phyloP scores from a whole-genome alignment of 352 stramenopile genomes.

The Globisporangium takayamanum region DNA sequence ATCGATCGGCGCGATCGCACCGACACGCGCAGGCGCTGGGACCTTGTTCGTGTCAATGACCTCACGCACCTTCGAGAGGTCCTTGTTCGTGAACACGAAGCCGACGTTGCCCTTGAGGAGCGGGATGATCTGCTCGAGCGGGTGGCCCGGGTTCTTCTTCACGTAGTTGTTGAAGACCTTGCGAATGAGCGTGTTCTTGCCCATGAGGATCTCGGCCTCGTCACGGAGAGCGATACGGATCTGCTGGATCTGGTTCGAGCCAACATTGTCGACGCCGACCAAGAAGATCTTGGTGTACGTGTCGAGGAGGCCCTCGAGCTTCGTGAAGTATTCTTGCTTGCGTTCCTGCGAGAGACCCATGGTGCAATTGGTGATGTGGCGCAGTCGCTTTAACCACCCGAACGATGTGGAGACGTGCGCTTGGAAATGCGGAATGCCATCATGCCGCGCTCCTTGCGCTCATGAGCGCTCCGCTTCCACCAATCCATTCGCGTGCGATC shows the following conservation, averaged over 20 bases:
- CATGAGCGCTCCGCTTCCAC: conserved; percentile 27
- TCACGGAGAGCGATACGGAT: conserved; percentile 95
- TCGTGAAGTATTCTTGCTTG: conserved; percentile 97
- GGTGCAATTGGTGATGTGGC: conserved; percentile 36
- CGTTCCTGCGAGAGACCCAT: conserved; percentile 96
- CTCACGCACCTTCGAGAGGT: conserved; percentile 91
- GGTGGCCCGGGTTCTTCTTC: conserved; percentile 96
- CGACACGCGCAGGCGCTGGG: conserved; percentile 95
- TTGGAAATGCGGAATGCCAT: conserved; percentile 47
- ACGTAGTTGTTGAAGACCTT: conserved; percentile 97
- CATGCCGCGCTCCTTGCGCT: background rate
- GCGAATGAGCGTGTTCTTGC: conserved; percentile 99
- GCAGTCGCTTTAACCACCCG: conserved; percentile 84
- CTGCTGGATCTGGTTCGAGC: conserved; percentile 98
- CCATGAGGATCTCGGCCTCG: conserved; percentile 97
- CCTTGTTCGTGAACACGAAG: conserved; percentile 99
- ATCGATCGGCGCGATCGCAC: conserved; percentile 92
- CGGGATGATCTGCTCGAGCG: conserved; percentile 85
- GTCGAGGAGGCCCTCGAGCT: conserved; percentile 93
- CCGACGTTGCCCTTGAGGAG: conserved; percentile 96
- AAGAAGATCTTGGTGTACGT: conserved; percentile 98
- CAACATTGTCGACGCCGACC: conserved; percentile 98
- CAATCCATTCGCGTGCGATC: conserved; percentile 9
- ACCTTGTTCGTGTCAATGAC: conserved; percentile 87
- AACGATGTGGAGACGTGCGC: conserved; percentile 70